A percentile compares a stretch with the other conserved stretches of the same genome.
phyloP scores from a whole-genome alignment of 2,329 filamentous ascomycete genomes.

The Pseudocercospora macadamiae region DNA sequence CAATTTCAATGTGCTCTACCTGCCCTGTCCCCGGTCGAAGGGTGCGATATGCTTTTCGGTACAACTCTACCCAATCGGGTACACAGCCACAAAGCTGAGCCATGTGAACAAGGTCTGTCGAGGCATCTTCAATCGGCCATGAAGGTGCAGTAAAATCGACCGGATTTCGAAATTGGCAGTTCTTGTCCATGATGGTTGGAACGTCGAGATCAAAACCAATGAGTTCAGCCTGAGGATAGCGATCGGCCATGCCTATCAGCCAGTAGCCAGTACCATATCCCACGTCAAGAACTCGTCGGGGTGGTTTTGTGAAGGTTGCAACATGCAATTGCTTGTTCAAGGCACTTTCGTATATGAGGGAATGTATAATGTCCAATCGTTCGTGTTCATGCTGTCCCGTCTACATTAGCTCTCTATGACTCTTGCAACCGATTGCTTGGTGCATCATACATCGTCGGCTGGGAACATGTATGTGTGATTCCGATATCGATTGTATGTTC shows the following conservation, averaged over 20 bases:
- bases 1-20: constrained; percentile 88
- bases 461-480: constrained; percentile 30
- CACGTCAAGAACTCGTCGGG: constrained; percentile 62
- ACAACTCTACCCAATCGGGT: constrained; percentile 73
- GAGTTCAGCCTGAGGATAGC: constrained; percentile 41
- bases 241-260: constrained; percentile 82
- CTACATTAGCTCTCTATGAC: neutral
- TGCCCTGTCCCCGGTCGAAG: constrained; percentile 74
- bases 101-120: constrained; percentile 83
- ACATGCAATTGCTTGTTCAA: constrained; percentile 31
- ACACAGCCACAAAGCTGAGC: constrained; percentile 80
- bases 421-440: neutral
- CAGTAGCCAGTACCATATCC: constrained; percentile 91
- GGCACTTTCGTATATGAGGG: constrained; percentile 41
- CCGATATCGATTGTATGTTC: constrained; percentile 26
- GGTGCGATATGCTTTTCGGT: constrained; percentile 68
- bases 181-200: constrained; percentile 3
- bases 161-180: constrained; percentile 25
- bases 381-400: constrained; percentile 24
- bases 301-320: constrained; percentile 43
- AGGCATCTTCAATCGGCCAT: constrained; percentile 69
- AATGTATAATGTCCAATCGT: constrained; percentile 31
- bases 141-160: constrained; percentile 77
- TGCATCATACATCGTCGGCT: constrained; percentile 25
- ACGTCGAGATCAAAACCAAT: constrained; percentile 34